Conservation (phyloP, 805 yeast species). For the Saccharomycopsis javanensis region DNA sequence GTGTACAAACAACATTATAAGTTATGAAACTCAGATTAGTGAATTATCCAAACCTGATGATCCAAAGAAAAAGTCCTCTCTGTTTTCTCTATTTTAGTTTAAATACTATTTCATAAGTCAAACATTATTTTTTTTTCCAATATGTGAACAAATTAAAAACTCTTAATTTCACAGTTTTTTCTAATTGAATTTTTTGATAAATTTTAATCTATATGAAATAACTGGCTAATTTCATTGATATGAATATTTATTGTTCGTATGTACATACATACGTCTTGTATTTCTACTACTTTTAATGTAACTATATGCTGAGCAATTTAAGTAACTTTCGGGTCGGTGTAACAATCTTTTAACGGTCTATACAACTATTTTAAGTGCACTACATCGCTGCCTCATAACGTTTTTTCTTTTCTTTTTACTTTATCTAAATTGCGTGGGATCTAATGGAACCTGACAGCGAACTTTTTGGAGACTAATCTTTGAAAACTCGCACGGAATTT, state of each 20-base stretch:
- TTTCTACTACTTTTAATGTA: too few relatives aligned
- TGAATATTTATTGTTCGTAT: too few relatives aligned
- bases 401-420: not conserved
- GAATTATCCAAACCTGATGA: constrained; percentile 20
- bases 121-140: not conserved
- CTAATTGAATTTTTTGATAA: too few relatives aligned
- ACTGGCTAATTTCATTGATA: too few relatives aligned
- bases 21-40: constrained; percentile 37
- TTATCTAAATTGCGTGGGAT: not conserved
- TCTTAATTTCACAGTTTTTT: not conserved
- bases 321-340: not conserved
- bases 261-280: too few relatives aligned
- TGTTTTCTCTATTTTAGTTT: not conserved
- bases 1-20: constrained; percentile 42
- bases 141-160: too few relatives aligned
- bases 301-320: too few relatives aligned
- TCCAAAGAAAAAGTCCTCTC: constrained; percentile 1
- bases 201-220: too few relatives aligned
- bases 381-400: not conserved
- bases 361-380: too few relatives aligned
- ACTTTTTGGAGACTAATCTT: not conserved
- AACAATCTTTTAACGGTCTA: too few relatives aligned
- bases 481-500: not conserved
- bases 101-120: not conserved
- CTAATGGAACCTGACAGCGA: not conserved